These are phyloP conservation scores for Schwanniomyces etchellsii DNA, from an alignment of 1,139 yeast species.

Conservation along the genomic window DNA sequence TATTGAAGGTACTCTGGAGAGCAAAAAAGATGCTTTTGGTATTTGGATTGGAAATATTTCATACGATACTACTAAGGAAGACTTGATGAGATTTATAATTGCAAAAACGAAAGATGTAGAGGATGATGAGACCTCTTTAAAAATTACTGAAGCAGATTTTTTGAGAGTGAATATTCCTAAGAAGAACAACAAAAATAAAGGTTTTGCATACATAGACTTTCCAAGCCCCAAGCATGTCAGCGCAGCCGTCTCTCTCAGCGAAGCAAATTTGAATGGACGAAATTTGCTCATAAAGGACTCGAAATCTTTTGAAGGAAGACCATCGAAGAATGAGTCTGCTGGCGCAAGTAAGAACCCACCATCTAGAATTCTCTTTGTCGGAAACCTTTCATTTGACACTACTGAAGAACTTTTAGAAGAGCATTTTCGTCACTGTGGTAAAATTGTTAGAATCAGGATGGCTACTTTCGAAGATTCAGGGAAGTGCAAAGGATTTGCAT, in stretches of 20 bases:
- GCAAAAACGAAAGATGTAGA: constrained; percentile 41
- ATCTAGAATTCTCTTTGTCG: constrained; percentile 83
- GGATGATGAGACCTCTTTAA: constrained; percentile 29
- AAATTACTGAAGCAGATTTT: constrained; percentile 45
- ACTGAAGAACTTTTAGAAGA: constrained; percentile 71
- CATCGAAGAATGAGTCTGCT: constrained; percentile 47
- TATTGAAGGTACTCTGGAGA: constrained; percentile 30
- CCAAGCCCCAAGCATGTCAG: constrained; percentile 55
- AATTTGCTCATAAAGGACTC: constrained; percentile 81
- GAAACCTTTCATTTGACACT: constrained; percentile 91
- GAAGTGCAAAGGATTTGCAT: constrained; percentile 95
- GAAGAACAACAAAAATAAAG: constrained; percentile 60
- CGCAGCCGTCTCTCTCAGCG: constrained; percentile 66
- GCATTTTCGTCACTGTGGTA: constrained; percentile 80
- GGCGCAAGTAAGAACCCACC: constrained; percentile 70
- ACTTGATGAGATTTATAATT: constrained; percentile 57
- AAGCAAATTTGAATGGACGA: constrained; percentile 72
- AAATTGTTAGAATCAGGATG: constrained; percentile 78
- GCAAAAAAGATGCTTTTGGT: constrained; percentile 53
- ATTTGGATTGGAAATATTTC: constrained; percentile 95
- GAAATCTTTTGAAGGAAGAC: constrained; percentile 82
- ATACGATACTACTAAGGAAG: constrained; percentile 78
- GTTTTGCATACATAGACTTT: constrained; percentile 91
- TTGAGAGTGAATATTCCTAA: constrained; percentile 63
- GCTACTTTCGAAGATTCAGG: constrained; percentile 96